Base-by-base conservation (phyloP, 495 filamentous ascomycete genomes). In the Glonium stellatum region DNA sequence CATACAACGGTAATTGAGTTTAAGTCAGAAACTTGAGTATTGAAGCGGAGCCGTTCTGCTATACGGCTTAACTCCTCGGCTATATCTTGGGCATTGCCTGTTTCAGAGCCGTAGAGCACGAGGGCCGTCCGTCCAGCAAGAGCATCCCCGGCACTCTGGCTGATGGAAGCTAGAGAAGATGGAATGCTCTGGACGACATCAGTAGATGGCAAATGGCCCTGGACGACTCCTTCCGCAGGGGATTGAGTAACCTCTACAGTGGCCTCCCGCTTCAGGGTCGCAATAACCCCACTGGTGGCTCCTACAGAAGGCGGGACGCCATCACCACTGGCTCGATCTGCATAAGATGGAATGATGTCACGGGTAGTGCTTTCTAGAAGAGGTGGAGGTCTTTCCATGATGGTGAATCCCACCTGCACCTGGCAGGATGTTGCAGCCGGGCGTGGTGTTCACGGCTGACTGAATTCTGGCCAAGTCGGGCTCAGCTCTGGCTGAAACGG, bases 91-190 rank as follows among this genome's bases (percentile, higher is more conserved):
- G 89, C 84, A 67, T 91, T 97, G 46, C 95, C 93, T 0, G 91
- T 96, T 74, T 99, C 95, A 18, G 91, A 90, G 34, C 89, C 95
- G 76, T 96, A 97, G 41, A 95, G 81, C 42, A 99, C 78, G 53
- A 95, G 80, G 47, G 88, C 85, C 31, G 79, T 86, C 66, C 87
- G 70, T 15, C 58, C 19, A 51, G 48, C 15, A 51, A 51, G 48
- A 4, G 19, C 48, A 25, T 23, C 48, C 19, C 31, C 6, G 1
- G 25, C n/a, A 25, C 18, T 9, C 48, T 44, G 13, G 13, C 12
- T 44, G 39, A 11, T 18, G 6, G 27, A 2, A 3, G 2, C 27
- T 31, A 31, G 27, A 31, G 27, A 31, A 31, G 27, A 31, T 31
- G 27, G 27, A 31, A 31, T 31, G 6, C 27, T 31, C 6, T 31